These are phyloP conservation scores for Ustilago bromivora DNA, from an alignment of 1,284 basidiomycete species.

Conservation along the genomic window DNA sequence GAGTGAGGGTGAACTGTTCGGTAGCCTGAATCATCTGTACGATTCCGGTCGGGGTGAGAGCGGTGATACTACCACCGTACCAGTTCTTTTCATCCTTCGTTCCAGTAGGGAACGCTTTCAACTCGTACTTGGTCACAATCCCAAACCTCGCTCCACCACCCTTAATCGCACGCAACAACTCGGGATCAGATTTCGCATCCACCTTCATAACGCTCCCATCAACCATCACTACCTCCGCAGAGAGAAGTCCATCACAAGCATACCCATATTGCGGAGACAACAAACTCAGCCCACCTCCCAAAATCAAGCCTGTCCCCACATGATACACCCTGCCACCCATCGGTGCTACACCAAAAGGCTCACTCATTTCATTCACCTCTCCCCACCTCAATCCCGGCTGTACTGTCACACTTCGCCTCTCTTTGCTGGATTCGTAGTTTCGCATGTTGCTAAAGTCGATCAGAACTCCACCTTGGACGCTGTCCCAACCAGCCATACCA, in stretches of 20 bases:
- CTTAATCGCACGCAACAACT: conserved; percentile 46
- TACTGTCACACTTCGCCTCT: conserved; percentile 9
- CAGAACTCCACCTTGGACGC: conserved; percentile 31
- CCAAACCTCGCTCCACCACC: conserved; percentile 53
- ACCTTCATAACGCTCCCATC: conserved; percentile 23
- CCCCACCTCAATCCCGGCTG: conserved; percentile 45
- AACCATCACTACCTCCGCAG: conserved; percentile 30
- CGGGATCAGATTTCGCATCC: conserved; percentile 7
- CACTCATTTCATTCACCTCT: conserved; percentile 33
- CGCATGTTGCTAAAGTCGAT: conserved; percentile 42
- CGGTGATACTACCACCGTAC: conserved; percentile 35
- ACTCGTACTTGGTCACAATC: conserved; percentile 49
- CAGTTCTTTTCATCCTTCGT: conserved; percentile 22
- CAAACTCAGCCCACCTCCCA: conserved; percentile 50
- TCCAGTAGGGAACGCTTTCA: conserved; percentile 26
- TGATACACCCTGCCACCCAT: conserved; percentile 46
- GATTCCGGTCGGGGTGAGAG: conserved; percentile 8
- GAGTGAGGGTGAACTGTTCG: conserved; percentile 22
- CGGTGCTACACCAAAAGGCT: conserved; percentile 21
- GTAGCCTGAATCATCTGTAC: conserved; percentile 18
- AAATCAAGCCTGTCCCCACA: conserved; percentile 49
- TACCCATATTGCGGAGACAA: conserved; percentile 44
- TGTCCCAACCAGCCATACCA: conserved; percentile 48
- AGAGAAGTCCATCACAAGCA: conserved; percentile 40
- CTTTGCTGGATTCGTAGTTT: conserved; percentile 21